These are phyloP conservation scores for Beauveria pseudobassiana DNA, from an alignment of 2,329 filamentous ascomycete genomes.

Conservation along the genomic window DNA sequence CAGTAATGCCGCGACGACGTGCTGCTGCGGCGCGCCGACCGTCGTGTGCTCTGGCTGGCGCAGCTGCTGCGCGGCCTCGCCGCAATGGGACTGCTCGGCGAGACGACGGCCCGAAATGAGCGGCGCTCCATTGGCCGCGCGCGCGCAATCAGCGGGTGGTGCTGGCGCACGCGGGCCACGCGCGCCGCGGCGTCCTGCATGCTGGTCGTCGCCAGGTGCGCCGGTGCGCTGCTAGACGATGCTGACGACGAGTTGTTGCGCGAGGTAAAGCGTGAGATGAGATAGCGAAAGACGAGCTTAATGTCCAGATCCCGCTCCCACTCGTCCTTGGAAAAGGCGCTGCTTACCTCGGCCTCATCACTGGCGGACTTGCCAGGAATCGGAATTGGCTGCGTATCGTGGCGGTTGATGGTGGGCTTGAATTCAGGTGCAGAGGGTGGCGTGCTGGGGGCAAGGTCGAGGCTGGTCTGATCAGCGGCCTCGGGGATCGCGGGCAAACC, in stretches of 20 bases:
- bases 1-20: constrained; percentile 80
- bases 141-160: constrained; percentile 75
- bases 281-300: constrained; percentile 83
- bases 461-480: constrained; percentile 26
- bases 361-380: constrained; percentile 22
- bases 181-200: constrained; percentile 64
- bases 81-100: constrained; percentile 40
- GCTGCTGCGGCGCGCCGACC: constrained; percentile 59
- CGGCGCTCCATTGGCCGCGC: constrained; percentile 44
- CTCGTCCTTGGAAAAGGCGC: constrained; percentile 61
- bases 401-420: constrained; percentile 38
- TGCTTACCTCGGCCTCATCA: constrained; percentile 19
- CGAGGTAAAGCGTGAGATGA: constrained; percentile 65
- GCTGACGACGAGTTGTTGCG: constrained; percentile 26
- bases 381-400: constrained; percentile 28
- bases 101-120: constrained; percentile 45
- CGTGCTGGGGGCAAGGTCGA: not conserved
- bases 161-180: constrained; percentile 75
- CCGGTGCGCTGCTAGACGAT: constrained; percentile 13
- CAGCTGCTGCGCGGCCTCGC: constrained; percentile 58
- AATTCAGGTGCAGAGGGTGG: constrained; percentile 31
- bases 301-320: constrained; percentile 93
- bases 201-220: constrained; percentile 39
- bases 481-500: constrained; percentile 63
- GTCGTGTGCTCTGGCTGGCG: constrained; percentile 79